Evolutionary conservation across 345 rosid genomes (phyloP), one percentile per base, ranked within the genome.

Genomic region (Citrus reticulata): DNA sequence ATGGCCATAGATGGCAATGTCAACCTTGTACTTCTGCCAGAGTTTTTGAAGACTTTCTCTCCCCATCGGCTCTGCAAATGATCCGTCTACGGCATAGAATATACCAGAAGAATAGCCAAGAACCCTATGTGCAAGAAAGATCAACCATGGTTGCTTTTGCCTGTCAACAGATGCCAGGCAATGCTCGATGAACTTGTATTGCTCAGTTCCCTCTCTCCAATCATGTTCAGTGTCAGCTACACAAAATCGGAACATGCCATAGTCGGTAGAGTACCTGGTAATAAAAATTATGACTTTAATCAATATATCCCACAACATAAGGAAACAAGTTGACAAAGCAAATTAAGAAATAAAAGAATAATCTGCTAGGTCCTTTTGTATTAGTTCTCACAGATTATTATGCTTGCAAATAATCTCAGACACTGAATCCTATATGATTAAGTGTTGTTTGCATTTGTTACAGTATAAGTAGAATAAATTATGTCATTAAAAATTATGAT

Each of bases 1-100:
- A 19, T 91, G 97, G 9, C 97, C 95, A 55, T 84, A 92, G 37
- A 92, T 42, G 61, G 92, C 93, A 78, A 92, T 85, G 73, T 91
- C 97, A 24, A 92, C 97, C 80, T 91, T 90, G 83, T 92, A 88
- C 66, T 89, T 90, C 82, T 90, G 93, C 97, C 97, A 92, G 0
- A 92, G 92, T 32, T 85, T 92, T 49, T 91, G 88, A 76, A 92
- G 90, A 81, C 84, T 85, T 19, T 83, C 91, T 85, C 89, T 88
- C 25, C 92, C 94, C 89, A 89, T 86, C 32, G 93, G 94, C 29
- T 92, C 97, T 0, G 68, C 97, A 62, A 87, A 92, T 70, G 91
- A 77, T 73, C 92, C 93, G 51, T 88, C 79, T 32, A 51, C 49
- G 0, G 90, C 94, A 20, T 90, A 90, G 78, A 61, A 78, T 3